Evolutionary conservation across 805 yeast genomes (phyloP), one percentile per base, ranked within the genome.

Genomic region (Candida caryicola): DNA sequence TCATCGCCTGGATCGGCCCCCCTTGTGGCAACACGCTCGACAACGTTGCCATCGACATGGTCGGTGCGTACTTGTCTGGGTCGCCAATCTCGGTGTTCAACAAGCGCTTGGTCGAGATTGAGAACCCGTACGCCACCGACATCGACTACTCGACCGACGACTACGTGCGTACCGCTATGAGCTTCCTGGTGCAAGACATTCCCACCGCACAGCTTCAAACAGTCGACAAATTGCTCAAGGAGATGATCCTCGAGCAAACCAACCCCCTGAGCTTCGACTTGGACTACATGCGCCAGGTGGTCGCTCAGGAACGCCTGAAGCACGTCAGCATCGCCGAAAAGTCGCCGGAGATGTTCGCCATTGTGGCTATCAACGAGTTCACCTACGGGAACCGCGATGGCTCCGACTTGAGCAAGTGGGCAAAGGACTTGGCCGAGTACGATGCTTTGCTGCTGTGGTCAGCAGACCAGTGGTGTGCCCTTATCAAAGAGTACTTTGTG

Each of bases 1-100:
- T 73, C 13, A 61, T 93, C 17, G 68, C 85, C 3, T 90, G 95
- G 91, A 71, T 86, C 34, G 97, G 97, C 5, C 95, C 95, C 6
- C 64, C 69, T 10, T 75, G 74, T 27, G 54, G 60, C 7, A 77
- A 82, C 29, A 55, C 68, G 10, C 54, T 79, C 15, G 65, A 64
- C 5, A 80, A 78, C 54, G 69, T 81, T 29, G 97, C 96, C 0
- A 58, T 88, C 15, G 84, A 85, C 34, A 71, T 84, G 35, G 47
- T 93, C 12, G 76, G 88, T 14, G 72, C 76, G 18, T 93, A 91
- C 56, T 72, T 91, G 37, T 79, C 95, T 4, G 84, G 81, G 34
- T 77, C 84, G 2, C 79, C 95, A 0, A 77, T 87, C 31, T 85
- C 97, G 2, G 69, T 88, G 17, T 74, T 93, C 43, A 78, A 79